These are phyloP conservation scores for Pinus taeda DNA, from an alignment of 75 land plant species.

Conservation along the genomic window DNA sequence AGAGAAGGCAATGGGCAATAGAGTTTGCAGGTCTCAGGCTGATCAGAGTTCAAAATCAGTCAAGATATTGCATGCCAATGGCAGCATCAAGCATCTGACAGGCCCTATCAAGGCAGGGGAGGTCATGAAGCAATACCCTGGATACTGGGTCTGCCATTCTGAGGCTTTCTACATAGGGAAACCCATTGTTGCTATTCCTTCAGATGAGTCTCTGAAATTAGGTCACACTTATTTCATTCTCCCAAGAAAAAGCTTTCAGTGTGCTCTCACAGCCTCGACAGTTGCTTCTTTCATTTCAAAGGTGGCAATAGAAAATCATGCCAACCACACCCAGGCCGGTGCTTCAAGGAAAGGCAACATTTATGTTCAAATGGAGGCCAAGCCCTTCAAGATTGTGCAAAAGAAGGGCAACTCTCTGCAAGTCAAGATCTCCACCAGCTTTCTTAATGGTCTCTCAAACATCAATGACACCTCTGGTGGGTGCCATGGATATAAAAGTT, in stretches of 20 bases:
- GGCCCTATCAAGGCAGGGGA: conserved; percentile 9
- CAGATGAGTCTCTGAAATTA: neutral
- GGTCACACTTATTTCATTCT: conserved; percentile 6
- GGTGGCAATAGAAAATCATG: neutral
- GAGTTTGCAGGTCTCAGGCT: neutral
- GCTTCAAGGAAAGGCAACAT: neutral
- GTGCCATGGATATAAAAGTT: neutral
- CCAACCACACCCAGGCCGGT: neutral
- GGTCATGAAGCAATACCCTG: neutral
- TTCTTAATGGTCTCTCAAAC: neutral
- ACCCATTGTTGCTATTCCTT: conserved; percentile 3
- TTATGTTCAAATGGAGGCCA: neutral
- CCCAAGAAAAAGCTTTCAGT: conserved; percentile 4
- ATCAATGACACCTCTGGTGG: too few species aligned
- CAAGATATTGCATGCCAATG: conserved; percentile 6
- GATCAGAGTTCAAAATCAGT: neutral
- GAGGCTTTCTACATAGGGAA: conserved; percentile 8
- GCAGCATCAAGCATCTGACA: neutral
- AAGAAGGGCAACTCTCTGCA: conserved; percentile 8
- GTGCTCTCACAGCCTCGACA: conserved; percentile 10
- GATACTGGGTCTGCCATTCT: conserved; percentile 6
- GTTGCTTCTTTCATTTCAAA: conserved; percentile 10
- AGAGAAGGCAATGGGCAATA: neutral
- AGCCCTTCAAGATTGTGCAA: conserved; percentile 1
- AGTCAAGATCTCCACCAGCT: conserved; percentile 6